Evolutionary conservation across 345 rosid genomes (phyloP), one percentile per base, ranked within the genome.

Genomic region (Citrus unshiu): DNA sequence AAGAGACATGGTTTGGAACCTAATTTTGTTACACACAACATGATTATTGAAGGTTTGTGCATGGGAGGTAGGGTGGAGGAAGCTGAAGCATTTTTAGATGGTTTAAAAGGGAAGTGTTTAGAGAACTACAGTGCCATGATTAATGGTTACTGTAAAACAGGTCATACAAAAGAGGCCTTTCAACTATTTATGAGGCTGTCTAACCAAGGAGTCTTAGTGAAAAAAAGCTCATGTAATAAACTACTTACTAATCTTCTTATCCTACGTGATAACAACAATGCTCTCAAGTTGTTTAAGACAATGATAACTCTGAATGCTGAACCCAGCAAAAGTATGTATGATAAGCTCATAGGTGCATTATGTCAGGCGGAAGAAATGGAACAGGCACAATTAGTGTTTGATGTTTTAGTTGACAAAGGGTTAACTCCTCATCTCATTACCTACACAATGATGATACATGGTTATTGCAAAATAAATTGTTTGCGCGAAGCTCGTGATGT

Each of bases 21-120:
- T 46, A 46, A 46, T 46, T 46, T 88, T 69, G 79, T 80, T 46
- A 89, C 90, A 32, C 85, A 91, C 83, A 90, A 79, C 64, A 56
- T 83, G 85, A 89, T 95, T 49, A 92, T 95, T 73, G 88, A 88
- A 85, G 92, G 94, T 66, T 81, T 95, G 68, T 95, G 97, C 77
- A 81, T 67, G 51, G 51, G 51, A 12, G 51, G 51, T 46, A 46
- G 51, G 51, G 51, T 46, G 18, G 51, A 13, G 51, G 90, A 86
- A 75, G 97, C 98, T 32, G 86, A 91, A 87, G 80, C 68, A 5
- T 93, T 93, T 78, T 29, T 92, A 40, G 14, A 0, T 69, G 84
- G 81, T 35, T 72, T 92, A 71, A 72, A 74, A 19, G 88, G 81
- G 51, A 87, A 84, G 80, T 79, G 82, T 74, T 18, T 73, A 18